phyloP scores from a whole-genome alignment of 441 rosid genomes.

The Metrosideros polymorpha region DNA sequence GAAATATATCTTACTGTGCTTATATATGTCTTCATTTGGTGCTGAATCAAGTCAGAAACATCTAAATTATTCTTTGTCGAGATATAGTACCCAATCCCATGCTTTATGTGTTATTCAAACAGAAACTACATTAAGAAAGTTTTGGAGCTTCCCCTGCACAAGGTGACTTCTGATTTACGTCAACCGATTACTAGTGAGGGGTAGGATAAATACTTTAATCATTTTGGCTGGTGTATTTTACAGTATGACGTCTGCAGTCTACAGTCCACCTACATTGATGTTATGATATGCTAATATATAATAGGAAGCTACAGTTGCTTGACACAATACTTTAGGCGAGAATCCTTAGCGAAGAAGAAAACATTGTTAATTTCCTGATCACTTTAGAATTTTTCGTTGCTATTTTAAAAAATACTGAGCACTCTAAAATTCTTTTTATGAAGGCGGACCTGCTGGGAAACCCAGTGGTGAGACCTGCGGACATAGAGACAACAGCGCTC shows the following conservation, averaged over 20 bases:
- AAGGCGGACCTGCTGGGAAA: slow-evolving; percentile 85
- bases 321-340: not conserved
- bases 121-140: not conserved
- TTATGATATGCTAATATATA: too few relatives aligned
- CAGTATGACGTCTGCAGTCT: not conserved
- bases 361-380: not conserved
- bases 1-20: not conserved
- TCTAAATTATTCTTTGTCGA: not conserved
- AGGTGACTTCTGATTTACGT: not conserved
- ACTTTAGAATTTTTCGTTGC: not conserved
- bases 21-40: not conserved
- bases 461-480: slow-evolving; percentile 77
- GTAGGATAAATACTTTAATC: not conserved
- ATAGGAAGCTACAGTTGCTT: not conserved
- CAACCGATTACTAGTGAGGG: not conserved
- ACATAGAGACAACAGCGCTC: slow-evolving; percentile 84
- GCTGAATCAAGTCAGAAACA: not conserved
- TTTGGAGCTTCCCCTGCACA: not conserved
- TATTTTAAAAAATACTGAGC: not conserved
- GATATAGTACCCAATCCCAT: not conserved
- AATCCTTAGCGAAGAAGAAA: not conserved
- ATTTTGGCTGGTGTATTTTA: not conserved
- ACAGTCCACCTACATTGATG: not conserved
- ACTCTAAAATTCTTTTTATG: not conserved
- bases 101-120: not conserved